phyloP scores from a whole-genome alignment of 441 rosid species.

The Raphanus hybrid region DNA sequence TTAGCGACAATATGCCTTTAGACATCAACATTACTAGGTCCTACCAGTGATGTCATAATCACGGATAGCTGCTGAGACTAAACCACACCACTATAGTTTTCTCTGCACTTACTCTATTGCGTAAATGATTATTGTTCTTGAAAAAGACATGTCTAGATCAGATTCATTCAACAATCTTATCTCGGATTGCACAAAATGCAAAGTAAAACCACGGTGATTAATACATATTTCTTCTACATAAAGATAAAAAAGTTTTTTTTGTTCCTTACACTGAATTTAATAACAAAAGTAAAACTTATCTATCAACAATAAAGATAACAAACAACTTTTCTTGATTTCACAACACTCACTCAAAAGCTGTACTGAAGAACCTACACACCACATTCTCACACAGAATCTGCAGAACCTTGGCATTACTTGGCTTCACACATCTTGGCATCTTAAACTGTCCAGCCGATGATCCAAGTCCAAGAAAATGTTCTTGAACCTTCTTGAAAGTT shows the following conservation, averaged over 20 bases:
- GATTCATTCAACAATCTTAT: not conserved
- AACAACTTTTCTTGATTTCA: constrained; percentile 24
- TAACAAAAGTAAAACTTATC: constrained; percentile 26
- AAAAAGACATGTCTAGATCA: constrained; percentile 6
- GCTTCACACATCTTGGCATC: constrained; percentile 77
- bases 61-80: constrained; percentile 12
- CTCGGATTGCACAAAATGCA: constrained; percentile 27
- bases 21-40: not conserved
- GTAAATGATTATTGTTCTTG: constrained; percentile 7
- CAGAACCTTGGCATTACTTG: constrained; percentile 53
- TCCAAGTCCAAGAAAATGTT: constrained; percentile 77
- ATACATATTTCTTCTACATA: constrained; percentile 19
- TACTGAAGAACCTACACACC: constrained; percentile 59
- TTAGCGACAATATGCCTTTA: not conserved
- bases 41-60: constrained; percentile 31
- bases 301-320: constrained; percentile 29
- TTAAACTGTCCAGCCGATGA: constrained; percentile 85
- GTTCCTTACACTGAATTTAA: constrained; percentile 12
- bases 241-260: not conserved
- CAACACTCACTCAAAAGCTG: constrained; percentile 49
- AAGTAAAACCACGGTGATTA: constrained; percentile 28
- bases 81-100: constrained; percentile 9
- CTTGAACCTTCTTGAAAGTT: constrained; percentile 74
- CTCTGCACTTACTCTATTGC: not conserved
- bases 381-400: constrained; percentile 72